Evolutionary conservation across 495 filamentous ascomycete species (phyloP), one percentile per base, ranked within the genome.

Genomic region (Filosporella fistucella): DNA sequence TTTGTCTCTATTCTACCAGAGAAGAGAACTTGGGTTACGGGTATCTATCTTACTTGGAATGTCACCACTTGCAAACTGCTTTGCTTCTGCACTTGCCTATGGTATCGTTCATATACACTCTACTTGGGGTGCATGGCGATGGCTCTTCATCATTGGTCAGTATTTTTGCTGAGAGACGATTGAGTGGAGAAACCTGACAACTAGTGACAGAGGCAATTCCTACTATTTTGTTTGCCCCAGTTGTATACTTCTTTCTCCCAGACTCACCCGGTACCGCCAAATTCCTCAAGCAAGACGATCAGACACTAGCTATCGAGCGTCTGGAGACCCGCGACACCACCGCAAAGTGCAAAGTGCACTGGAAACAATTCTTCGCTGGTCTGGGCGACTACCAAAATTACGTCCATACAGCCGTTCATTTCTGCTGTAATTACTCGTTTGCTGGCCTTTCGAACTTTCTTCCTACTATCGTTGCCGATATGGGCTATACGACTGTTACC

Each of bases 31-130:
- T 6, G 89, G 88, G 20, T 72, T 91, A 18, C 74, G 89, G 8
- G 81, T 78, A 12, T 87, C 85, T 41, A 62, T 93, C 9, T 89
- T 90, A 60, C 65, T 94, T 2, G 80, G 82, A 3, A 84, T 85
- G 11, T 86, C 88, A 2, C 88, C 89, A 3, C 66, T 93, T 6
- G 88, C 89, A 4, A 91, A 82, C 26, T 81, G 80, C 4, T 94
- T 93, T 56, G 86, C 88, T 0, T 84, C 86, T 17, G 85, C 85
- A n/a, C 71, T 95, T 0, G 89, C 89, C 1, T 93, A 85, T 54
- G 77, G 82, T 2, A 93, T 95, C 52, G 82, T 84, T 2, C 82
- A 79, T 7, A 75, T 86, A 5, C 17, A 30, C 23, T 28, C 58
- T 6, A 61, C 72, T 54, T 64, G 77, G 5, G 82, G 85, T 3